Conservation (phyloP, 164 flowering plant species). For the Kingdonia uniflora region DNA sequence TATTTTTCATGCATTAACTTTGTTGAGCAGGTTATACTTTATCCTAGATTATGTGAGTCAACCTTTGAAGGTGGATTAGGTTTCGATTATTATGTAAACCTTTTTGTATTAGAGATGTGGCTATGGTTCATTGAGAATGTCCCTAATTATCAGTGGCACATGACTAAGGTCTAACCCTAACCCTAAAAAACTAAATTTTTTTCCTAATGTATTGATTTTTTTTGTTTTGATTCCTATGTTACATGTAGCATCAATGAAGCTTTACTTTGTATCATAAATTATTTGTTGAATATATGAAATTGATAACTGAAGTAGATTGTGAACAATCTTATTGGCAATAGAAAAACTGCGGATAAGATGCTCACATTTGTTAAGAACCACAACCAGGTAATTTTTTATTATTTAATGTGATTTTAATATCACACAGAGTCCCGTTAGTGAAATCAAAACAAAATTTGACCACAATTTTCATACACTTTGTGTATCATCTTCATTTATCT, state of each 20-base stretch:
- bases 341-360: constrained; percentile 58
- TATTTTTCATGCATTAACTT: not conserved
- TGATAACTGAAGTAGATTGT: constrained; percentile 44
- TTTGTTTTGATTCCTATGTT: too few relatives aligned
- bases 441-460: too few relatives aligned
- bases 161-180: constrained; percentile 57
- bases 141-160: constrained; percentile 85
- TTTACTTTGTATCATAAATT: too few relatives aligned
- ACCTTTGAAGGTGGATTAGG: constrained; percentile 93
- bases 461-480: too few relatives aligned
- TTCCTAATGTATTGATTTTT: too few relatives aligned
- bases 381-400: constrained; percentile 51
- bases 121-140: constrained; percentile 52
- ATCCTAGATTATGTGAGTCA: constrained; percentile 93
- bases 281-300: too few relatives aligned
- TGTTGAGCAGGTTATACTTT: constrained; percentile 55
- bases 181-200: too few relatives aligned
- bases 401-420: not conserved
- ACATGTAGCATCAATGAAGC: too few relatives aligned
- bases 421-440: too few relatives aligned
- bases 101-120: constrained; percentile 88
- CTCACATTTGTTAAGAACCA: constrained; percentile 86
- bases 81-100: constrained; percentile 85
- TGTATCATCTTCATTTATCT: not conserved
- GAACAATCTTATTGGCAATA: constrained; percentile 42